phyloP scores from a whole-genome alignment of 2,329 filamentous ascomycete species.

The Cercospora zeina region DNA sequence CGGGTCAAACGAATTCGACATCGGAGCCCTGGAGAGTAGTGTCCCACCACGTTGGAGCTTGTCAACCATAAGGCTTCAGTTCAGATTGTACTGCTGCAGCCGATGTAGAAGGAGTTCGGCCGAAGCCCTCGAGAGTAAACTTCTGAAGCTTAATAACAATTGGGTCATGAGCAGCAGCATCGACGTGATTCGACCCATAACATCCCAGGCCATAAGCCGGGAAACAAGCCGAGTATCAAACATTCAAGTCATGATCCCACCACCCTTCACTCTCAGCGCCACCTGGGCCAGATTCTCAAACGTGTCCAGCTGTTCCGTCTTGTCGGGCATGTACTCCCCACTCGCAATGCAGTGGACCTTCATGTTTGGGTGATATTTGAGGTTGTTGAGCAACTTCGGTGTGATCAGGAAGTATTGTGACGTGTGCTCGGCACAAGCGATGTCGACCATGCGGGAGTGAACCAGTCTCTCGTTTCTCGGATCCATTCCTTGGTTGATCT shows the following conservation, averaged over 20 bases:
- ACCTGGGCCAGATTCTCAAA: slow-evolving; percentile 44
- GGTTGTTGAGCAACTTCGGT: slow-evolving; percentile 82
- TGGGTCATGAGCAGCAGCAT: background rate
- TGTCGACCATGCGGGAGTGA: slow-evolving; percentile 96
- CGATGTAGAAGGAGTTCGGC: background rate
- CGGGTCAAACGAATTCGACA: background rate
- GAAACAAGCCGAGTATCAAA: background rate
- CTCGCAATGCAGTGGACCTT: slow-evolving; percentile 90
- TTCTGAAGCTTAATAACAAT: background rate
- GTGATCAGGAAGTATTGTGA: slow-evolving; percentile 92
- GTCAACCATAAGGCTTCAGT: background rate
- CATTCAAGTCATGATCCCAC: slow-evolving; percentile 6
- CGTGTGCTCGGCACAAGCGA: slow-evolving; percentile 69
- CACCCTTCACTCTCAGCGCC: slow-evolving; percentile 31
- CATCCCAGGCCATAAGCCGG: background rate
- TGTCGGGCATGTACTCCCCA: slow-evolving; percentile 64
- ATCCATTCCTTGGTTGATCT: slow-evolving; percentile 99
- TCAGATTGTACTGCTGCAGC: background rate
- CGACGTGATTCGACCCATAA: background rate
- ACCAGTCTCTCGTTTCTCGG: slow-evolving; percentile 98
- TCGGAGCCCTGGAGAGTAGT: background rate
- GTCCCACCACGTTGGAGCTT: background rate
- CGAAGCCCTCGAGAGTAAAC: background rate
- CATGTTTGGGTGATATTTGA: slow-evolving; percentile 89
- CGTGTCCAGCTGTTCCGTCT: slow-evolving; percentile 45